These are phyloP conservation scores for Beauveria sp. DNA, from an alignment of 2,329 filamentous ascomycete species.

Conservation along the genomic window DNA sequence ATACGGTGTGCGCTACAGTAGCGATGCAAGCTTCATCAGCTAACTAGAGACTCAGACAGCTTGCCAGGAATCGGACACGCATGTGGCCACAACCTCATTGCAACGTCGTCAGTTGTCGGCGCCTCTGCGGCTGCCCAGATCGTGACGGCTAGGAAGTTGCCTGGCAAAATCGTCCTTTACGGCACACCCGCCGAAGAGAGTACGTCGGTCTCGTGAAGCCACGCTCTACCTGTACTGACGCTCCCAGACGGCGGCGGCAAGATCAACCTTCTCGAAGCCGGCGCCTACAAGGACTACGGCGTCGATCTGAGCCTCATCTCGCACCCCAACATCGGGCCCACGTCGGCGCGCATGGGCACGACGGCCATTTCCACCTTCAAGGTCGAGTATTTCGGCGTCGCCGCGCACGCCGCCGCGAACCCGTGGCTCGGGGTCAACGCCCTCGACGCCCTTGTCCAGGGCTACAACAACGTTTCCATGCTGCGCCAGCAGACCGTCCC, in stretches of 20 bases:
- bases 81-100: constrained; percentile 49
- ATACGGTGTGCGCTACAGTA: constrained; percentile 34
- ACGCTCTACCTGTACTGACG: background rate
- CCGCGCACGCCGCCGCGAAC: constrained; percentile 46
- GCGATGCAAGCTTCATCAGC: constrained; percentile 35
- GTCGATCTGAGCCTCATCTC: constrained; percentile 24
- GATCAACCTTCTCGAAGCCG: constrained; percentile 35
- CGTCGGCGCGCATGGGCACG: constrained; percentile 42
- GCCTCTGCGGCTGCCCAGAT: constrained; percentile 39
- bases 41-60: constrained; percentile 29
- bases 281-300: constrained; percentile 32
- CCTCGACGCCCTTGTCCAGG: constrained; percentile 45
- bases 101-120: constrained; percentile 38
- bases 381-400: constrained; percentile 45
- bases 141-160: constrained; percentile 31
- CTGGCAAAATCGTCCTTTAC: constrained; percentile 38
- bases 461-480: constrained; percentile 39
- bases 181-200: constrained; percentile 49
- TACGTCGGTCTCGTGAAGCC: background rate
- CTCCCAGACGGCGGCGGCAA: constrained; percentile 37
- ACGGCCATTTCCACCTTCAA: constrained; percentile 42
- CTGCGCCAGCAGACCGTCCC: constrained; percentile 49
- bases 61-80: constrained; percentile 44
- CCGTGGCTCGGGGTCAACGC: constrained; percentile 53
- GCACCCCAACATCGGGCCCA: constrained; percentile 27